A percentile compares a stretch with the other conserved stretches of the same genome.
Conservation (phyloP, 495 filamentous ascomycete genomes). For the Hypoxylon rickii region DNA sequence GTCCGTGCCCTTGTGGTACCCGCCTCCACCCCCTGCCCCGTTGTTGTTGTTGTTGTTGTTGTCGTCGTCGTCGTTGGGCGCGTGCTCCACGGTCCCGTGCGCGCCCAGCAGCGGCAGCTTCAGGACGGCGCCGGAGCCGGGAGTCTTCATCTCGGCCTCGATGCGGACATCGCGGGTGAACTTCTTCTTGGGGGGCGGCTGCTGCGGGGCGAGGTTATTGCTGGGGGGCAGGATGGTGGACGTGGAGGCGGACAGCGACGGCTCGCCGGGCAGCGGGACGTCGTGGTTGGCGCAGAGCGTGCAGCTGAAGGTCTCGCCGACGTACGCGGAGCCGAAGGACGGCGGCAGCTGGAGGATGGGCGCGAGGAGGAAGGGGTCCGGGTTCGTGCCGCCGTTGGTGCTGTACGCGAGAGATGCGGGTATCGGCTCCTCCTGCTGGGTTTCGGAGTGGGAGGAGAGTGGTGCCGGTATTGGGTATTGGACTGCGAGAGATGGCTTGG, state of each 20-base stretch:
- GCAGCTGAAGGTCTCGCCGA: slow-evolving; percentile 93
- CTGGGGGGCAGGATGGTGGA: slow-evolving; percentile 2
- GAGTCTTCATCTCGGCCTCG: slow-evolving; percentile 93
- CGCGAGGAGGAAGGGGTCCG: slow-evolving; percentile 52
- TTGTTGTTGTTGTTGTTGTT: slow-evolving; percentile 1
- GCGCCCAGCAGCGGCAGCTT: slow-evolving; percentile 32
- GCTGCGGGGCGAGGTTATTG: not conserved
- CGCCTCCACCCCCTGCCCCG: not conserved
- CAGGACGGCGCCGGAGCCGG: slow-evolving; percentile 46
- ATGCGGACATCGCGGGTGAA: slow-evolving; percentile 76
- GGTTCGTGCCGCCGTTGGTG: slow-evolving; percentile 43
- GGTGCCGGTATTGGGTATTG: slow-evolving; percentile 51
- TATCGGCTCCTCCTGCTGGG: slow-evolving; percentile 28
- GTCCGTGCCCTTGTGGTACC: slow-evolving; percentile 49
- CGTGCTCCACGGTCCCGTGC: slow-evolving; percentile 12
- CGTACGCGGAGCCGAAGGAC: slow-evolving; percentile 90
- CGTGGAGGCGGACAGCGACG: slow-evolving; percentile 5
- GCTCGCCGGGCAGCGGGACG: slow-evolving; percentile 42
- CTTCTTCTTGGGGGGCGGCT: slow-evolving; percentile 44
- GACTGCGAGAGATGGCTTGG: slow-evolving; percentile 57
- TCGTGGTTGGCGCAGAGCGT: slow-evolving; percentile 95
- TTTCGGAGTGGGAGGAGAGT: slow-evolving; percentile 23
- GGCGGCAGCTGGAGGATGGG: slow-evolving; percentile 84
- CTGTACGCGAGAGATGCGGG: slow-evolving; percentile 53
- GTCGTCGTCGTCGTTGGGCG: not conserved